phyloP scores from a whole-genome alignment of 1,284 basidiomycete genomes.

The Acaromyces ingoldii region DNA sequence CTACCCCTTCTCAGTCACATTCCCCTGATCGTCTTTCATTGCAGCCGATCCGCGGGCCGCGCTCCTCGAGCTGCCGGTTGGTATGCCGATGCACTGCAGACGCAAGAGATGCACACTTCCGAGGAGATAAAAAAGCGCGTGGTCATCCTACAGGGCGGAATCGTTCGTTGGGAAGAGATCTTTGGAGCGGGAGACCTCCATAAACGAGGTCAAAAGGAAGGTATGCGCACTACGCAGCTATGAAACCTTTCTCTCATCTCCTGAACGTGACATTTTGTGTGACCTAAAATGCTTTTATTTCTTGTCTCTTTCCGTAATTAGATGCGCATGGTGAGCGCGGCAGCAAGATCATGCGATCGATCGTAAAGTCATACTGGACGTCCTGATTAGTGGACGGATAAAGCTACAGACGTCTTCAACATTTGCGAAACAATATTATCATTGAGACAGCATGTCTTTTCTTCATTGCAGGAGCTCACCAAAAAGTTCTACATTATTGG shows the following conservation, averaged over 20 bases:
- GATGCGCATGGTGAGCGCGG: neutral
- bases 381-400: neutral
- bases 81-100: slow-evolving; percentile 40
- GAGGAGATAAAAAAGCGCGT: slow-evolving; percentile 14
- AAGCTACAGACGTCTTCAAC: neutral
- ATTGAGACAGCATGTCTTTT: neutral
- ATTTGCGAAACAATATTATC: neutral
- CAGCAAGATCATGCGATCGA: neutral
- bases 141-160: slow-evolving; percentile 43
- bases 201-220: slow-evolving; percentile 22
- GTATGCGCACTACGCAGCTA: slow-evolving; percentile 19
- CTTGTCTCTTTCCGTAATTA: neutral
- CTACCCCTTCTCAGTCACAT: slow-evolving; percentile 34
- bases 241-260: slow-evolving; percentile 3
- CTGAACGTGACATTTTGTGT: neutral
- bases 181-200: slow-evolving; percentile 19
- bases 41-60: slow-evolving; percentile 41
- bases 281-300: neutral
- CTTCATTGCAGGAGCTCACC: too few relatives aligned
- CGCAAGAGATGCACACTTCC: slow-evolving; percentile 10
- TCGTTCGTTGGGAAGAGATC: slow-evolving; percentile 32
- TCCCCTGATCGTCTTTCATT: slow-evolving; percentile 49
- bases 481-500: too few relatives aligned
- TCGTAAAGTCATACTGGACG: neutral
- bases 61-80: slow-evolving; percentile 45